Evolutionary conservation across 2,329 filamentous ascomycete genomes (phyloP), one percentile per base, ranked within the genome.

Genomic region (Cercospora berteroae): DNA sequence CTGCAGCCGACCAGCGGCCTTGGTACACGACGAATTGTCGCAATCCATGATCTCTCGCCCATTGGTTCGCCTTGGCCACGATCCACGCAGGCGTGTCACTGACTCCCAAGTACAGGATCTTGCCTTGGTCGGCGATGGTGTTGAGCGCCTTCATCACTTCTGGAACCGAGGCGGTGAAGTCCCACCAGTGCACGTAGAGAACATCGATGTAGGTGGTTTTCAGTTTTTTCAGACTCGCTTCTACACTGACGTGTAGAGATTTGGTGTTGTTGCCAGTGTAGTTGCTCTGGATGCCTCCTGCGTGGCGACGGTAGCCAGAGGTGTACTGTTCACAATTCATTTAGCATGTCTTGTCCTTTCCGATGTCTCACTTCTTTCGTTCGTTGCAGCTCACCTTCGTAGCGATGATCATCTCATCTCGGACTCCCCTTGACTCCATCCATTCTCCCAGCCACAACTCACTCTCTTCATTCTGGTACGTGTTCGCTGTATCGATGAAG

Each of bases 61-160:
- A 80, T 77, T 58, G 39, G 29, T 71, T 72, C 10, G 69, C 71
- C 3, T 70, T 69, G 20, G 59, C 63, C 9, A 70, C 69, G 1
- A 75, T 78, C 89, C 89, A 92, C 8, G 90, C 89, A 0, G 89
- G 90, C 0, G 87, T 88, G 71, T 92, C 89, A 52, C 84, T 88
- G 76, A 90, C 82, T 36, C 64, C 61, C 2, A 92, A 81, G 70
- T 91, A 90, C 18, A 89, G 79, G 0, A 91, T 87, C 72, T 90
- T 90, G 20, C 89, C 88, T 5, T 82, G 75, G 0, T 76, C 67
- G 0, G 90, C 86, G 9, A 90, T 80, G 18, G 83, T 80, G 74
- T 91, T 89, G 58, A 91, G 81, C 0, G 84, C 84, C 65, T 90
- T 87, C 89, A 92, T 92, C 55, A 91, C 59, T 73, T 92, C 89